phyloP scores from a whole-genome alignment of 1,139 yeast species.

The Tardiomyces blankii region DNA sequence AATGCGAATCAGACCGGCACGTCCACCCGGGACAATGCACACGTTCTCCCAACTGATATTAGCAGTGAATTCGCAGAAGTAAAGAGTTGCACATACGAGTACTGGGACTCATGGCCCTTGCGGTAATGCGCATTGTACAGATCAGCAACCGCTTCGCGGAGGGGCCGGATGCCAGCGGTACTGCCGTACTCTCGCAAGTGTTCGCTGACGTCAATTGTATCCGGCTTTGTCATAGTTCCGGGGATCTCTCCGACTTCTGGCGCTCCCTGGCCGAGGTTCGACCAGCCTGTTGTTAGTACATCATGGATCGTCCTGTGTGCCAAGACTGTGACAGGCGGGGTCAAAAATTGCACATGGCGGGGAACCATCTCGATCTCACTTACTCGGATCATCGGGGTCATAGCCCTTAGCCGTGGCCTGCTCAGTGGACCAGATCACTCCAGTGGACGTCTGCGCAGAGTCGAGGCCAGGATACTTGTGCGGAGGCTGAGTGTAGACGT shows the following conservation, averaged over 20 bases:
- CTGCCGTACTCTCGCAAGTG: conserved; percentile 52
- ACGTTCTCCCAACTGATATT: conserved; percentile 34
- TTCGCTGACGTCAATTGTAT: conserved; percentile 40
- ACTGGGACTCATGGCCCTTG: conserved; percentile 38
- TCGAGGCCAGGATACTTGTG: conserved; percentile 50
- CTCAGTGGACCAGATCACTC: conserved; percentile 62
- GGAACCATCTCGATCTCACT: not conserved
- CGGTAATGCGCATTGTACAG: conserved; percentile 50
- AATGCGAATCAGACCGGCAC: conserved; percentile 57
- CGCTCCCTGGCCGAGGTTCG: conserved; percentile 61
- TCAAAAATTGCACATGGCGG: no score
- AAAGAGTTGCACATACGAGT: conserved; percentile 32
- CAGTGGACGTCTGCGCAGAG: conserved; percentile 52
- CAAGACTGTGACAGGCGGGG: no score
- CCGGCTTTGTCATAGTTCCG: conserved; percentile 51
- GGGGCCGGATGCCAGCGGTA: conserved; percentile 48
- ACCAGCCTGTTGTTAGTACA: conserved; percentile 30
- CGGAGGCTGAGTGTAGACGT: conserved; percentile 19
- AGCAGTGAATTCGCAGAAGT: not conserved
- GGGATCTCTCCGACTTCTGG: conserved; percentile 60
- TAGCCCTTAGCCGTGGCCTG: conserved; percentile 54
- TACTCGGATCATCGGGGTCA: conserved; percentile 31
- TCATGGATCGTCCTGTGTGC: not conserved
- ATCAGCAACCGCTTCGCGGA: conserved; percentile 53
- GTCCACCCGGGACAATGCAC: conserved; percentile 60